Evolutionary conservation across 75 land plant species (phyloP), one percentile per base, ranked within the genome.

Genomic region (Picea glauca): DNA sequence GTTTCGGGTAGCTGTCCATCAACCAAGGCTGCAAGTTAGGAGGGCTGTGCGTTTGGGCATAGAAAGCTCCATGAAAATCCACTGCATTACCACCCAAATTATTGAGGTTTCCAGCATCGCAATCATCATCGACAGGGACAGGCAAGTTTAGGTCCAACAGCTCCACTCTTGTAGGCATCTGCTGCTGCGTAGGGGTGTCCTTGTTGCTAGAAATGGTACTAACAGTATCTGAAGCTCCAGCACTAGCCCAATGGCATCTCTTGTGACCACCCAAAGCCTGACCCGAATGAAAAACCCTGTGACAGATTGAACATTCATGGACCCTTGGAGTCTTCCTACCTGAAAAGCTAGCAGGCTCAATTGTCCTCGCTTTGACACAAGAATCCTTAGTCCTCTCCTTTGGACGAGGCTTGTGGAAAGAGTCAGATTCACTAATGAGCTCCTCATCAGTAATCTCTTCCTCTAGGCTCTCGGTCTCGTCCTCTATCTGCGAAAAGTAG

Each of bases 251-350:
- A 60, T 84, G 91, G 76, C 85, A 78, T 73, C 89, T 76, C 85
- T 78, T 89, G 77, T 89, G 91, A 33, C 90, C 92, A 0, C 92
- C 92, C 15, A 90, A 59, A 4, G 90, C 92, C 60, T 90, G 90
- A 8, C 86, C 88, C 5, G 82, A 79, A 1, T 80, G 31, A 75
- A 90, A 90, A 35, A 80, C 81, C 80, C 73, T 82, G 63, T 59
- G 72, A 62, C 90, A 90, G 38, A 84, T 83, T 50, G 70, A 63
- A 76, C 92, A 88, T 46, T 68, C 85, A 81, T 89, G 91, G 17
- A 83, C 76, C 62, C 66, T 66, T 17, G n/a, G n/a, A n/a, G 70
- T 5, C 40, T 70, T 70, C 40, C n/a, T 43, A 18, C 21, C 43
- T 38, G 23, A 43, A 17, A 33, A 32, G 7, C 70, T 38, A 38